Evolutionary conservation across 306 rosid species (phyloP).

Genomic region (Ormosia semicastrata): DNA sequence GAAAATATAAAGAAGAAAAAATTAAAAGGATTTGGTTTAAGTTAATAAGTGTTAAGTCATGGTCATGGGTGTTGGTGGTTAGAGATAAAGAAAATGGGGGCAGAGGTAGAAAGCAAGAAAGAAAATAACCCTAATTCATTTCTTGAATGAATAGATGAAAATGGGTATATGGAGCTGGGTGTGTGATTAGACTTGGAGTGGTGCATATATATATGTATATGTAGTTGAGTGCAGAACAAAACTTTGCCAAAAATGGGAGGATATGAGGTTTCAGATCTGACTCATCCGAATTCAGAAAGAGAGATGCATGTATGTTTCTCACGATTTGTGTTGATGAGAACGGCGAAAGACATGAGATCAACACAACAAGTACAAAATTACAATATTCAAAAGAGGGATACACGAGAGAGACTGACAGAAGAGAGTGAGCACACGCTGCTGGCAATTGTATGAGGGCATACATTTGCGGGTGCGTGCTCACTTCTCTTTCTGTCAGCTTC

Average conservation of each 20-base stretch:
- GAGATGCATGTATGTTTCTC: neutral
- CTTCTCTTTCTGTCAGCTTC: constrained; percentile 49
- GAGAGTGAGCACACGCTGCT: constrained; percentile 71
- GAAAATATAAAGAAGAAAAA: no score
- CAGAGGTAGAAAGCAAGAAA: neutral
- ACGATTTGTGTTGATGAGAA: no score
- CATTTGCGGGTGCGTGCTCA: constrained; percentile 50
- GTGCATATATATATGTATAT: neutral
- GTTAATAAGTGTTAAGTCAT: neutral
- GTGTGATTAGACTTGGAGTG: neutral
- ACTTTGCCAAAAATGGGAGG: constrained; percentile 19
- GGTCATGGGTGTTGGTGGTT: no score
- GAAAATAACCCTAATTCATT: neutral
- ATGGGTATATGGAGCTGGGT: neutral
- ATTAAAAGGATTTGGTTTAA: neutral
- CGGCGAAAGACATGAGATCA: neutral
- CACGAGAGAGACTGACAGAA: constrained; percentile 53
- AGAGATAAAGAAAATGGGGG: neutral
- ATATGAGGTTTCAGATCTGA: neutral
- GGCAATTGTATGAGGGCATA: constrained; percentile 47
- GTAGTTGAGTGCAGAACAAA: neutral
- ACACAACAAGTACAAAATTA: neutral
- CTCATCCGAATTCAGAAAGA: neutral
- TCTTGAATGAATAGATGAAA: neutral
- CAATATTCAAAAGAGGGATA: neutral